Conservation (phyloP, 1,139 yeast genomes). For the Torulaspora pretoriensis region DNA sequence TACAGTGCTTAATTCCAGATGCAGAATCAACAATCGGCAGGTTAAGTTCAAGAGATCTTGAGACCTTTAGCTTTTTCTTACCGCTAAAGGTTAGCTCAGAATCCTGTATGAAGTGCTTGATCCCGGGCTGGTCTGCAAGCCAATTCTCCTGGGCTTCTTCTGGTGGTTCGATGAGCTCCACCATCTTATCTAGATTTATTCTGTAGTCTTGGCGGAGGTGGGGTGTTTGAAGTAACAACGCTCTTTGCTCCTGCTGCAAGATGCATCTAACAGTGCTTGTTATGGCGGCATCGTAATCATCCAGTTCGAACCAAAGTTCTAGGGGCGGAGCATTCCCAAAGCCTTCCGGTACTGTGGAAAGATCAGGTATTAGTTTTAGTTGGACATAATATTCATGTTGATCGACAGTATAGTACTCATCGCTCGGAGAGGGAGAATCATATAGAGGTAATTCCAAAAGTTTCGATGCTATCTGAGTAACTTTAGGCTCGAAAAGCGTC, state of each 20-base stretch:
- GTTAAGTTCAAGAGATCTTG: conserved; percentile 18
- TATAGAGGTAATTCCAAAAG: conserved; percentile 36
- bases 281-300: conserved; percentile 42
- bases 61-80: conserved; percentile 36
- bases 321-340: conserved; percentile 46
- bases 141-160: conserved; percentile 34
- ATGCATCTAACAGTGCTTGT: conserved; percentile 37
- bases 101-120: conserved; percentile 41
- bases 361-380: conserved; percentile 45
- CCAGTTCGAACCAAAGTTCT: conserved; percentile 52
- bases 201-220: conserved; percentile 27
- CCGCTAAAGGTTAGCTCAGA: conserved; percentile 43
- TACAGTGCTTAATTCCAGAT: conserved; percentile 29
- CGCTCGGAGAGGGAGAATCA: conserved; percentile 17
- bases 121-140: conserved; percentile 47
- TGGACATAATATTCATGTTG: conserved; percentile 47
- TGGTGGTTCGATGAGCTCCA: conserved; percentile 11
- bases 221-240: conserved; percentile 28
- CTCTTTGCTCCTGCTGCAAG: conserved; percentile 21
- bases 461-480: conserved; percentile 43
- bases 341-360: conserved; percentile 19
- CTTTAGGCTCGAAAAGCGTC: conserved; percentile 43
- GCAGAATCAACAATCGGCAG: conserved; percentile 26
- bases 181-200: conserved; percentile 18
- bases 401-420: conserved; percentile 31